Evolutionary conservation across 805 yeast species (phyloP).

Genomic region (Candida vaughaniae): DNA sequence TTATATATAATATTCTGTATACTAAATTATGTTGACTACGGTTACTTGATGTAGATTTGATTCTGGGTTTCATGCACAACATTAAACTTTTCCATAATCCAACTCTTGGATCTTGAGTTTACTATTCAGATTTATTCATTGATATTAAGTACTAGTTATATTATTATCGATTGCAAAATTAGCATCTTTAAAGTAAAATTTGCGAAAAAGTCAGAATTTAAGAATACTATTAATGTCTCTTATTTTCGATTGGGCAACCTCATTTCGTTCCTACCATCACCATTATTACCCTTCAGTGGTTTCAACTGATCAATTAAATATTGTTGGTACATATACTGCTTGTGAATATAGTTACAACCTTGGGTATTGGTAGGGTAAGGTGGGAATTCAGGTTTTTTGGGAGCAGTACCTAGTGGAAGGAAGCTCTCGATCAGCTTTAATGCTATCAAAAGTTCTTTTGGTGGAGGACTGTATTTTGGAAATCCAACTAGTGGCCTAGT

Average conservation of each 20-base stretch:
- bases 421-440: background rate
- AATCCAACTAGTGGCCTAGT: background rate
- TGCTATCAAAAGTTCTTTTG: conserved; percentile 5
- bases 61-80: no score
- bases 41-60: background rate
- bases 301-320: conserved; percentile 8
- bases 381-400: conserved; percentile 19
- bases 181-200: no score
- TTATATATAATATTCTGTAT: background rate
- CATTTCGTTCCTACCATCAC: no score
- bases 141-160: no score
- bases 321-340: conserved; percentile 18
- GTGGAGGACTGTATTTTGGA: conserved; percentile 18
- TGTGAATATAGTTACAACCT: conserved; percentile 24
- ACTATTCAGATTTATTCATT: no score
- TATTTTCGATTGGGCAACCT: no score
- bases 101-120: no score
- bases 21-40: background rate
- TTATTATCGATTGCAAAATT: no score
- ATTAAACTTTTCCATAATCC: no score
- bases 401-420: conserved; percentile 1
- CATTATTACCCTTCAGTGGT: no score
- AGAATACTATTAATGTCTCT: no score
- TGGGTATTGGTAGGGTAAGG: conserved; percentile 23
- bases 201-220: no score